Percentiles rank a stretch among this genome's conserved stretches.
Evolutionary conservation across 1,284 basidiomycete genomes (phyloP).

Genomic region (Sphagnurus paluster): DNA sequence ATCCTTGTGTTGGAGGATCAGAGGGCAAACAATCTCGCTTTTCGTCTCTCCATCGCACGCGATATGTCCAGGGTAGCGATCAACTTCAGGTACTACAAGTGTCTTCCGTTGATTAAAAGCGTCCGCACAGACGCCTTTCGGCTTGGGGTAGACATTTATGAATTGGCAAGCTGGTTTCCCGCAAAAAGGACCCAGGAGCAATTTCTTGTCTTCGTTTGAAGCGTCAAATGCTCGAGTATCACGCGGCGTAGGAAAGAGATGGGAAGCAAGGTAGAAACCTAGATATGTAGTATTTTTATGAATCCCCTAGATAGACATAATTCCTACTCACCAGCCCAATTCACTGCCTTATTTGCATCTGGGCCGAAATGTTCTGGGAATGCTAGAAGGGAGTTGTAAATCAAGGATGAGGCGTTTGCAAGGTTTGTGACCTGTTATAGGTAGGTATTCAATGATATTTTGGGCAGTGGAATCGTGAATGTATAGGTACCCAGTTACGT

Average conservation of each 20-base stretch:
- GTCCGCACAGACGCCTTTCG: conserved; percentile 80
- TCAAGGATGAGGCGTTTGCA: conserved; percentile 76
- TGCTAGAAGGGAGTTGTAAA: conserved; percentile 74
- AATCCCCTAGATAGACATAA: conserved; percentile 9
- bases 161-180: conserved; percentile 88
- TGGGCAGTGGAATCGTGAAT: not conserved
- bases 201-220: conserved; percentile 25
- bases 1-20: conserved; percentile 45
- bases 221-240: conserved; percentile 14
- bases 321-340: conserved; percentile 82
- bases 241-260: conserved; percentile 57
- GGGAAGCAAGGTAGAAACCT: conserved; percentile 83
- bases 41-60: conserved; percentile 86
- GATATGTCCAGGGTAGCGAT: conserved; percentile 84
- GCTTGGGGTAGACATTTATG: conserved; percentile 60
- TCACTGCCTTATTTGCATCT: conserved; percentile 64
- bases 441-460: not conserved
- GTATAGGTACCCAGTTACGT: conserved; percentile 73
- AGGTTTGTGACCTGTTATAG: conserved; percentile 75
- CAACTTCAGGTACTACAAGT: conserved; percentile 71
- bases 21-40: conserved; percentile 84
- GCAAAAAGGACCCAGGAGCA: conserved; percentile 83
- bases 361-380: conserved; percentile 68
- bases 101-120: conserved; percentile 61
- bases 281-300: too few species aligned